A percentile compares a stretch with the other conserved stretches of the same genome.
phyloP scores from a whole-genome alignment of 169 alveolate genomes.

The Prorocentrum cordatum region DNA sequence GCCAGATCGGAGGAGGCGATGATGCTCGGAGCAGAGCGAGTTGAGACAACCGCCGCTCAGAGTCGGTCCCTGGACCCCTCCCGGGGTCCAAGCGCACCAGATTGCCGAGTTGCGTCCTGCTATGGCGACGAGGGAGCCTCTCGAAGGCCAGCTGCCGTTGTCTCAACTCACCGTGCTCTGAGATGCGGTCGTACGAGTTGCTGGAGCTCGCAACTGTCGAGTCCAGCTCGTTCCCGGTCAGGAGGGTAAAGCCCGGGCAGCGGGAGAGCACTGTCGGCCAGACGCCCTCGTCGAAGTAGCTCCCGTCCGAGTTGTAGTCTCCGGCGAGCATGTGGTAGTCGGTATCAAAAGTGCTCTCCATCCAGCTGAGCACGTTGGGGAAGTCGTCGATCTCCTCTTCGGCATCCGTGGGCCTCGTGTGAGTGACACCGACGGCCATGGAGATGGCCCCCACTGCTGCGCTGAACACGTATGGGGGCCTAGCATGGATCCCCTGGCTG shows the following conservation, averaged over 20 bases:
- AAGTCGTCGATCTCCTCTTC: not conserved
- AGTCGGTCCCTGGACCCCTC: not conserved
- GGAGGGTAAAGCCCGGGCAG: not conserved
- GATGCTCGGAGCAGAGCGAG: not conserved
- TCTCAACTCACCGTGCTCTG: not conserved
- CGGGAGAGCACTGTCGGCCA: not conserved
- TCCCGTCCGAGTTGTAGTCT: slow-evolving; percentile 44
- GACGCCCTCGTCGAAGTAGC: slow-evolving; percentile 37
- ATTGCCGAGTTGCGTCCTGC: too few relatives aligned
- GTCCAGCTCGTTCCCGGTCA: slow-evolving; percentile 35
- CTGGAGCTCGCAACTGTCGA: slow-evolving; percentile 9
- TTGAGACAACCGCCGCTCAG: not conserved
- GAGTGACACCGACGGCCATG: not conserved
- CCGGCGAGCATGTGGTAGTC: slow-evolving; percentile 45
- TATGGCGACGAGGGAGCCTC: not conserved
- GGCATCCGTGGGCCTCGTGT: not conserved
- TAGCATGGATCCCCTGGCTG: not conserved
- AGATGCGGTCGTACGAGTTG: slow-evolving; percentile 39
- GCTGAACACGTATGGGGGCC: slow-evolving; percentile 4
- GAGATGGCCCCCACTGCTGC: not conserved
- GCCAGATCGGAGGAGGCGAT: not conserved
- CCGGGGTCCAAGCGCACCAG: too few relatives aligned
- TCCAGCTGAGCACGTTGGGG: slow-evolving; percentile 6
- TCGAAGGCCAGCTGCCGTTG: not conserved
- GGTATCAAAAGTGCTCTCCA: slow-evolving; percentile 22